These are phyloP conservation scores for Calocybe indica DNA, from an alignment of 768 basidiomycete genomes.

Conservation along the genomic window DNA sequence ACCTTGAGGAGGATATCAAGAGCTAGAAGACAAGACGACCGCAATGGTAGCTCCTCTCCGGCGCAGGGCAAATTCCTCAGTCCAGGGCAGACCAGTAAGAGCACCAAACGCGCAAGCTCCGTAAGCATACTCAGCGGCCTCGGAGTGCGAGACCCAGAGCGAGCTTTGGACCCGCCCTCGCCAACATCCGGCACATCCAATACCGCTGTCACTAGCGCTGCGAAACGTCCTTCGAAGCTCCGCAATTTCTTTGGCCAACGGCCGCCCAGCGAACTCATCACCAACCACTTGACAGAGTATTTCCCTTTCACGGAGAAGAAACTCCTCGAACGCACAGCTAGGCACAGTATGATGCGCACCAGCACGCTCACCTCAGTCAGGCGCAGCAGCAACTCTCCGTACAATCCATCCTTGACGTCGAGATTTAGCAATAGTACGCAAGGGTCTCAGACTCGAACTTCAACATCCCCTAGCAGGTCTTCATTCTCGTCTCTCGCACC, in stretches of 20 bases:
- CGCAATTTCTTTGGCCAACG: constrained; percentile 98
- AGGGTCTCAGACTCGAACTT: constrained; percentile 36
- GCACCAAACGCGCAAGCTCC: constrained; percentile 87
- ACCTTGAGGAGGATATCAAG: constrained; percentile 56
- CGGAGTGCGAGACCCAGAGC: constrained; percentile 79
- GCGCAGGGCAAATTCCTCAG: constrained; percentile 16
- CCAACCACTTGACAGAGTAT: constrained; percentile 88
- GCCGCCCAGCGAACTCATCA: constrained; percentile 95
- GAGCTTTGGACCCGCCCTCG: constrained; percentile 54
- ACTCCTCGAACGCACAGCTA: constrained; percentile 79
- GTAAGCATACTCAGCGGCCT: constrained; percentile 92
- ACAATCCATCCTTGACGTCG: constrained; percentile 37
- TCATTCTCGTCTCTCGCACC: constrained; percentile 44
- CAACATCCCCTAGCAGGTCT: constrained; percentile 38
- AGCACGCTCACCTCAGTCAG: constrained; percentile 24
- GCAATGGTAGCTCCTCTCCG: constrained; percentile 30
- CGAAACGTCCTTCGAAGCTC: constrained; percentile 60
- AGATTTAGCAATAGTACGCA: constrained; percentile 62
- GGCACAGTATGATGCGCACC: constrained; percentile 80
- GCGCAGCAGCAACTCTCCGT: constrained; percentile 47
- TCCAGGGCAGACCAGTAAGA: constrained; percentile 30
- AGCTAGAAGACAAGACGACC: constrained; percentile 36
- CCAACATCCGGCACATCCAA: constrained; percentile 32
- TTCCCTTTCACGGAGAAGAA: constrained; percentile 94
- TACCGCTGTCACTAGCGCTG: constrained; percentile 27